A percentile compares a stretch with the other conserved stretches of the same genome.
Conservation (phyloP, 257 asterid genomes). For the Leonotis leonurus region DNA sequence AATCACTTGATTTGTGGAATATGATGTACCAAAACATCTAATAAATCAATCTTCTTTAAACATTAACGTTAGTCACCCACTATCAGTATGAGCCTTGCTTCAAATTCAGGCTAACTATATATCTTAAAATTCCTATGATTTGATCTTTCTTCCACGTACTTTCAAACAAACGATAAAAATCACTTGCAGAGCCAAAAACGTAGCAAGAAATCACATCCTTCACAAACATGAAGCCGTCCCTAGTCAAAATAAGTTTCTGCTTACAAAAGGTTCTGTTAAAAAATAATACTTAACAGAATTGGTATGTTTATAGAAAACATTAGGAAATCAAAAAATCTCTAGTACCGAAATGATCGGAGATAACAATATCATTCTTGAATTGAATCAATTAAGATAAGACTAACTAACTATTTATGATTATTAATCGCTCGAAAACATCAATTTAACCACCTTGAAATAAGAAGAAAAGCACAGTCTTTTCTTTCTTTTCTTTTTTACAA, state of each 20-base stretch:
- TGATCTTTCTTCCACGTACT: not conserved
- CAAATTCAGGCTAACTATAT: not conserved
- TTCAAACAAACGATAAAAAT: not conserved
- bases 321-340: not conserved
- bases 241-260: not conserved
- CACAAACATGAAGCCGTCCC: conserved; percentile 2
- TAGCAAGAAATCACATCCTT: not conserved
- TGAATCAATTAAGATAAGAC: not conserved
- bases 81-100: not conserved
- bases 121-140: not conserved
- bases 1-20: not conserved
- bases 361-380: too few relatives aligned
- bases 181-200: not conserved
- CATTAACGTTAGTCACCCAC: not conserved
- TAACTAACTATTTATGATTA: not conserved
- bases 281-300: not conserved
- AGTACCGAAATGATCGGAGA: not conserved
- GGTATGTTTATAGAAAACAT: not conserved
- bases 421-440: not conserved
- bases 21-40: not conserved
- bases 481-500: not conserved
- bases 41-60: not conserved
- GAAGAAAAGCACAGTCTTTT: not conserved
- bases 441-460: not conserved
- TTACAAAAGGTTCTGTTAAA: not conserved